Conservation (phyloP, 2,329 filamentous ascomycete species). For the Ophiostoma angusticollis region DNA sequence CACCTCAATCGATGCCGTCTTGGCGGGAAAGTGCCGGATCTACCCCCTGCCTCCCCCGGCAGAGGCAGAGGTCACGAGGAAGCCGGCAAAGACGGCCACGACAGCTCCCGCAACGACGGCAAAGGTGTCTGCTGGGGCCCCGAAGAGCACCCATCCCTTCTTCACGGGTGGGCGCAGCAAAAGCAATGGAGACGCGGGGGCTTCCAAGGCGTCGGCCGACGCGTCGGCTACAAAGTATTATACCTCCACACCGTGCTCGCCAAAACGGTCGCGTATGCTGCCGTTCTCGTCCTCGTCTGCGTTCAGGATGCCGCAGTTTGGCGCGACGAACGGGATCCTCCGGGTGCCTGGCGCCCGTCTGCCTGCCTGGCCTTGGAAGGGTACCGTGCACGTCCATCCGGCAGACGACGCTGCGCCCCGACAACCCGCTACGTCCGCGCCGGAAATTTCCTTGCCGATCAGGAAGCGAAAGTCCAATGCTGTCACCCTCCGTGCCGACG, state of each 20-base stretch:
- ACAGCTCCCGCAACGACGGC: background rate
- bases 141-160: constrained; percentile 44
- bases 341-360: constrained; percentile 55
- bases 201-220: constrained; percentile 12
- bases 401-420: background rate
- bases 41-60: background rate
- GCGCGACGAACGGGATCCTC: constrained; percentile 30
- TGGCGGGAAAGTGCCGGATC: constrained; percentile 1
- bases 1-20: constrained; percentile 4
- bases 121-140: background rate
- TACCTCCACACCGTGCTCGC: constrained; percentile 41
- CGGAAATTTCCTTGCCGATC: constrained; percentile 7
- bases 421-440: background rate
- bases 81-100: background rate
- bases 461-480: constrained; percentile 40
- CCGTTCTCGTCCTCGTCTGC: constrained; percentile 17
- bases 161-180: constrained; percentile 45
- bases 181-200: too few species aligned
- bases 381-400: constrained; percentile 42
- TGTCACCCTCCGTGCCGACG: constrained; percentile 26
- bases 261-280: constrained; percentile 26
- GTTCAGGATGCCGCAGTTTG: constrained; percentile 26
- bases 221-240: constrained; percentile 26
- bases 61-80: background rate
- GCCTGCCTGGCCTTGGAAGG: constrained; percentile 59